Percentiles rank a stretch among this genome's conserved stretches.
Evolutionary conservation across 768 basidiomycete genomes (phyloP).

Genomic region (Podaxis carcinomalis): DNA sequence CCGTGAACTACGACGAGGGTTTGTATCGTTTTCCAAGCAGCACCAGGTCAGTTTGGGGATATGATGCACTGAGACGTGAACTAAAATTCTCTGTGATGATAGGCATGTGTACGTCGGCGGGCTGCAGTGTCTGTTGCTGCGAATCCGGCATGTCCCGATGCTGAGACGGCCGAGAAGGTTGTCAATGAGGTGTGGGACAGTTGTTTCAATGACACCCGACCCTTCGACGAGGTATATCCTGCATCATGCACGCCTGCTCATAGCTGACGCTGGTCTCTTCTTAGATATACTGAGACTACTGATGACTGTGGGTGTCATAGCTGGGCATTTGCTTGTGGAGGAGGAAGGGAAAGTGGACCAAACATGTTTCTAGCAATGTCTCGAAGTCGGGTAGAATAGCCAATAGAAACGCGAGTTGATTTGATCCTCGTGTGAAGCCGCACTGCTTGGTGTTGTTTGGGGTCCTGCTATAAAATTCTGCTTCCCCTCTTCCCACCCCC

Average conservation of each 20-base stretch:
- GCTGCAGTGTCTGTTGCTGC: slow-evolving; percentile 77
- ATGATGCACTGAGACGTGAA: neutral
- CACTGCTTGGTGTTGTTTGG: slow-evolving; percentile 11
- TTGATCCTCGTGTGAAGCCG: slow-evolving; percentile 14
- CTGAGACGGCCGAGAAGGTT: slow-evolving; percentile 75
- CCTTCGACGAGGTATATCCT: slow-evolving; percentile 80
- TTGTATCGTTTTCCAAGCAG: slow-evolving; percentile 83
- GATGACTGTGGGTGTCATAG: neutral
- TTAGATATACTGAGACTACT: slow-evolving; percentile 1
- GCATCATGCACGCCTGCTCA: neutral
- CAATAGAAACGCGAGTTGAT: neutral
- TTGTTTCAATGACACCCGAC: slow-evolving; percentile 91
- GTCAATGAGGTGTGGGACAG: slow-evolving; percentile 98
- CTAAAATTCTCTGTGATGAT: slow-evolving; percentile 10
- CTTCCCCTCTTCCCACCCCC: neutral
- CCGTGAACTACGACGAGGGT: slow-evolving; percentile 75
- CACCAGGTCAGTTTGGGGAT: slow-evolving; percentile 68
- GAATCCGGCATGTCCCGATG: slow-evolving; percentile 77
- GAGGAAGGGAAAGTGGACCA: neutral
- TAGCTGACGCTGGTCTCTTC: neutral
- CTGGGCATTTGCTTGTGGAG: neutral
- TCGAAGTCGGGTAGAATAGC: neutral
- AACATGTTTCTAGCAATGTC: neutral
- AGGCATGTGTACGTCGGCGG: slow-evolving; percentile 89
- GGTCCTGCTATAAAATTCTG: slow-evolving; percentile 15